Conservation (phyloP, 2,329 filamentous ascomycete genomes). For the Zasmidium cellare region DNA sequence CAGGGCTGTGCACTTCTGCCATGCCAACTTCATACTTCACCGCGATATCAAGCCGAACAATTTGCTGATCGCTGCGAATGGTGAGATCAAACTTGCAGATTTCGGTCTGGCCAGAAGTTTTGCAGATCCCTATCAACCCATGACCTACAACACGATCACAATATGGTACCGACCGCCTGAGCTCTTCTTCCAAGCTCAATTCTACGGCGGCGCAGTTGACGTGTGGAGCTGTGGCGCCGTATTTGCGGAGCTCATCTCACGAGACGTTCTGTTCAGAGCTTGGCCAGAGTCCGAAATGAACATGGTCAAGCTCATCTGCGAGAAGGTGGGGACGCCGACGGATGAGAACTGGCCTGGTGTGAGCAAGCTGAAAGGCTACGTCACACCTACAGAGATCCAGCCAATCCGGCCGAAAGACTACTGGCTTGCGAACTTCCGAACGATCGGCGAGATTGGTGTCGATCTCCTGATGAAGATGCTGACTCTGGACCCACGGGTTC, state of each 20-base stretch:
- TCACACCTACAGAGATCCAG: slow-evolving; percentile 63
- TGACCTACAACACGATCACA: slow-evolving; percentile 95
- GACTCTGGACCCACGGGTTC: slow-evolving; percentile 79
- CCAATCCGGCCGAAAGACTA: slow-evolving; percentile 65
- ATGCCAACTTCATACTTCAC: slow-evolving; percentile 90
- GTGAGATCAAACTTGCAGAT: slow-evolving; percentile 93
- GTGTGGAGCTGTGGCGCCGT: slow-evolving; percentile 93
- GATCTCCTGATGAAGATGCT: slow-evolving; percentile 87
- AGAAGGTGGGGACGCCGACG: slow-evolving; percentile 83
- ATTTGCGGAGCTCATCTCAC: slow-evolving; percentile 84
- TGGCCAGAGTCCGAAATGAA: slow-evolving; percentile 82
- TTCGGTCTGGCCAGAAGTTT: slow-evolving; percentile 91
- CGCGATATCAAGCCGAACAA: slow-evolving; percentile 99
- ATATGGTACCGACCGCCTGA: slow-evolving; percentile 96
- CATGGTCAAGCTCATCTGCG: slow-evolving; percentile 80
- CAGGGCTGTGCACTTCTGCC: slow-evolving; percentile 92
- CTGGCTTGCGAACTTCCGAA: slow-evolving; percentile 75
- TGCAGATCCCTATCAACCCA: slow-evolving; percentile 77
- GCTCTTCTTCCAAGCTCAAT: slow-evolving; percentile 83
- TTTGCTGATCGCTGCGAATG: slow-evolving; percentile 87
- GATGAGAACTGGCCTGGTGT: slow-evolving; percentile 97
- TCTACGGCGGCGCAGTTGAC: slow-evolving; percentile 89
- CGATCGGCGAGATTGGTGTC: slow-evolving; percentile 77
- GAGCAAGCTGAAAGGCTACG: slow-evolving; percentile 74
- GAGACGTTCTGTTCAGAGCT: slow-evolving; percentile 70